phyloP scores from a whole-genome alignment of 257 asterid genomes.

The Nyctanthes arbortristis region DNA sequence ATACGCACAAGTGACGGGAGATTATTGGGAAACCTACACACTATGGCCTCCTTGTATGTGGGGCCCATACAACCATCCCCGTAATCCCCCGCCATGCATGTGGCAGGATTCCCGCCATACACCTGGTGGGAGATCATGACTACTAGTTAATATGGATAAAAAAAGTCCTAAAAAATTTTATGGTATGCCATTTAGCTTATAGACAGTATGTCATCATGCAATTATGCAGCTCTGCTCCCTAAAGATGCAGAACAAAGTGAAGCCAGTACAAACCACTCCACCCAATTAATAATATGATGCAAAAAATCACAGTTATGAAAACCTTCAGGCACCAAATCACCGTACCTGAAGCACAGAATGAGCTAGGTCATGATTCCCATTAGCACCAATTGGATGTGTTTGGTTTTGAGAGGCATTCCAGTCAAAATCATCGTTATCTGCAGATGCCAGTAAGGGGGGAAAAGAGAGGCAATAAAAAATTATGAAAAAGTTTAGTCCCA shows the following conservation, averaged over 20 bases:
- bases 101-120: too few species aligned
- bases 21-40: too few species aligned
- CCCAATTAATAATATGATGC: not conserved
- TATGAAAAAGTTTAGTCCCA: slow-evolving; percentile 1
- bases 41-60: too few species aligned
- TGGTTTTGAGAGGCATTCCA: slow-evolving; percentile 43
- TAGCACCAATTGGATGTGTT: slow-evolving; percentile 69
- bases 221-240: not conserved
- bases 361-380: slow-evolving; percentile 75
- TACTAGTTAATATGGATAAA: too few species aligned
- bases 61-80: too few species aligned
- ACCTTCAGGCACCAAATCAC: not conserved
- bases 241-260: not conserved
- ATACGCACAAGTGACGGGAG: too few species aligned
- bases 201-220: not conserved
- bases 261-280: not conserved
- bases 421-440: slow-evolving; percentile 62
- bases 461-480: not conserved
- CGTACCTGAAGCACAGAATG: slow-evolving; percentile 71
- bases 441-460: slow-evolving; percentile 2
- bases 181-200: too few species aligned
- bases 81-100: too few species aligned
- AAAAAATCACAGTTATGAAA: not conserved
- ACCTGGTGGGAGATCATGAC: too few species aligned
- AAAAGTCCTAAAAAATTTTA: too few species aligned